A percentile compares a stretch with the other conserved stretches of the same genome.
Conservation (phyloP, 345 rosid genomes). For the Eucalyptus coolabah region DNA sequence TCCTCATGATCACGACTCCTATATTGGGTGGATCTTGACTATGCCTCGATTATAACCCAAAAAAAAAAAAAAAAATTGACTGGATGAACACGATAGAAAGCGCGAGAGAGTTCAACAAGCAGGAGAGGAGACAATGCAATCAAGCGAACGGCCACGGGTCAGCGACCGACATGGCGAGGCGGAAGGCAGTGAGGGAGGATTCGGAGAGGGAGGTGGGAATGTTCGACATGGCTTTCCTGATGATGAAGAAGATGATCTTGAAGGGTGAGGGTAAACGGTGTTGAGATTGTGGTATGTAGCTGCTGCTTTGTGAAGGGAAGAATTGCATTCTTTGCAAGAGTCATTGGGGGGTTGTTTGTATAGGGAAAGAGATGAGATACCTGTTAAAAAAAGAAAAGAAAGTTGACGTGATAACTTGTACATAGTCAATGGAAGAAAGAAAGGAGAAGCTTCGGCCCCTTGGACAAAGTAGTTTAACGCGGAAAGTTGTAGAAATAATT, state of each 20-base stretch:
- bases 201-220: not conserved
- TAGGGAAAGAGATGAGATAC: not conserved
- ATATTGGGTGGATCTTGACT: not conserved
- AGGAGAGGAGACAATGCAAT: not conserved
- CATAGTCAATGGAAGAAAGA: not conserved
- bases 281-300: not conserved
- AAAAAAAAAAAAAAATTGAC: not conserved
- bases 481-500: not conserved
- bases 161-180: slow-evolving; percentile 31
- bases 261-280: not conserved
- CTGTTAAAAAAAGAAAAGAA: not conserved
- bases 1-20: slow-evolving; percentile 6
- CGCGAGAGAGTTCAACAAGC: not conserved
- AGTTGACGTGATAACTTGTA: not conserved
- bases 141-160: slow-evolving; percentile 50
- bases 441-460: not conserved
- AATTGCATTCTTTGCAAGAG: not conserved
- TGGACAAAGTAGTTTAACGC: not conserved
- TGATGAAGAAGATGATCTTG: not conserved
- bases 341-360: not conserved
- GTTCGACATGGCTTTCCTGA: not conserved
- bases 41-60: no score
- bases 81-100: not conserved
- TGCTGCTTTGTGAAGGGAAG: not conserved
- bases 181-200: not conserved